These are phyloP conservation scores for Sideroxylon spinosum DNA, from an alignment of 179 eudicot species.

Conservation along the genomic window DNA sequence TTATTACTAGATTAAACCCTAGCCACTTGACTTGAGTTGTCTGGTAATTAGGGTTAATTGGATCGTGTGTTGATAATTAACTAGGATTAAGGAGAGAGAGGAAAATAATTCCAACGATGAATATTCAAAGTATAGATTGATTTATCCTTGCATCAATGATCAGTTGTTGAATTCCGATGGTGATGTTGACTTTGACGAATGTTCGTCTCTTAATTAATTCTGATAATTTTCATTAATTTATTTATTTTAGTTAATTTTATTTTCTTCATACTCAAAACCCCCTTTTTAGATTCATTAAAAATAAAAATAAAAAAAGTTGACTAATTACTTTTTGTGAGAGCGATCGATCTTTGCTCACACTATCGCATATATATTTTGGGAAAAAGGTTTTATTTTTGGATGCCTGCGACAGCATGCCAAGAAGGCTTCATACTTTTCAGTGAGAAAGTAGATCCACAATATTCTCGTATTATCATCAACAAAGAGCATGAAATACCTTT, in stretches of 20 bases:
- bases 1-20: neutral
- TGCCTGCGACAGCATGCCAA: too few species aligned
- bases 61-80: slow-evolving; percentile 4
- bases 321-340: neutral
- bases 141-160: slow-evolving; percentile 14
- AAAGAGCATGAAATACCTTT: too few species aligned
- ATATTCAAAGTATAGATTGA: slow-evolving; percentile 9
- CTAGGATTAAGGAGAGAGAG: slow-evolving; percentile 14
- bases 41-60: slow-evolving; percentile 10
- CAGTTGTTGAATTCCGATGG: neutral
- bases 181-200: neutral
- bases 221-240: neutral
- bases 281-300: neutral
- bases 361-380: too few species aligned
- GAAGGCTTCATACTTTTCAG: too few species aligned
- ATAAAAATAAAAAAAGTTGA: neutral
- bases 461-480: too few species aligned
- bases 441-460: too few species aligned
- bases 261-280: neutral
- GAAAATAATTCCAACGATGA: slow-evolving; percentile 9
- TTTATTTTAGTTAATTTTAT: neutral
- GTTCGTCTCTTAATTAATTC: neutral
- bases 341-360: too few species aligned
- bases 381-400: too few species aligned
- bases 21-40: neutral